phyloP scores from a whole-genome alignment of 2,329 filamentous ascomycete genomes.

The Xylariaceae sp. region DNA sequence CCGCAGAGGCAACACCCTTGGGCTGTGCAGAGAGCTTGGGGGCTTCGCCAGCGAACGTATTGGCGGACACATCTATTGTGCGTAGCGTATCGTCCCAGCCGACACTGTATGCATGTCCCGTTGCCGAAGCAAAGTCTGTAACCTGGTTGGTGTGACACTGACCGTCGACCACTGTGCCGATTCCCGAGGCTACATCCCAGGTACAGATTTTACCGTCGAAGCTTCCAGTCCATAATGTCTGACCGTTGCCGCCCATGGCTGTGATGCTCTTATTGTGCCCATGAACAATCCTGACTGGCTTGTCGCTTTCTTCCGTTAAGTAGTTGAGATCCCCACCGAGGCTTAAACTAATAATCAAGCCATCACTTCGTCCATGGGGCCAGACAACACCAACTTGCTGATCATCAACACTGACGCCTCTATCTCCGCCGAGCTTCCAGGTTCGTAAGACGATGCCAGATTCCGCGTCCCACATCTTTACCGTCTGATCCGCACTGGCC shows the following conservation, averaged over 20 bases:
- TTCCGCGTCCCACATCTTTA: slow-evolving; percentile 92
- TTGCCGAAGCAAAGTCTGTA: slow-evolving; percentile 70
- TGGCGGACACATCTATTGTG: slow-evolving; percentile 75
- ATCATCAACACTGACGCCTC: slow-evolving; percentile 72
- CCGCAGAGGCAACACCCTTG: slow-evolving; percentile 50
- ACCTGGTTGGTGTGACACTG: slow-evolving; percentile 87
- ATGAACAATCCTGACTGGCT: slow-evolving; percentile 75
- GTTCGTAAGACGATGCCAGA: slow-evolving; percentile 77
- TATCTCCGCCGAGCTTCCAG: slow-evolving; percentile 84
- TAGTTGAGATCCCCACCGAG: slow-evolving; percentile 91
- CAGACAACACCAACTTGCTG: slow-evolving; percentile 96
- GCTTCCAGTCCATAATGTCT: slow-evolving; percentile 85
- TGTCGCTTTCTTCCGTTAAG: slow-evolving; percentile 72
- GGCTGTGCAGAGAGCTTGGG: slow-evolving; percentile 79
- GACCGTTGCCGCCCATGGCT: slow-evolving; percentile 67
- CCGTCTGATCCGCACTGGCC: slow-evolving; percentile 91
- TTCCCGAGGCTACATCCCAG: slow-evolving; percentile 79
- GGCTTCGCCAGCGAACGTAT: slow-evolving; percentile 74
- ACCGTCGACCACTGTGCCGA: slow-evolving; percentile 76
- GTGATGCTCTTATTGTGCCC: slow-evolving; percentile 95
- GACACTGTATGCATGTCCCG: slow-evolving; percentile 78
- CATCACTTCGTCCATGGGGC: slow-evolving; percentile 81
- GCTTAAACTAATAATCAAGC: slow-evolving; percentile 87
- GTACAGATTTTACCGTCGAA: slow-evolving; percentile 86
- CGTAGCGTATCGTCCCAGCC: slow-evolving; percentile 95